phyloP scores from a whole-genome alignment of 257 asterid species.

The Nicotiana knightiana region DNA sequence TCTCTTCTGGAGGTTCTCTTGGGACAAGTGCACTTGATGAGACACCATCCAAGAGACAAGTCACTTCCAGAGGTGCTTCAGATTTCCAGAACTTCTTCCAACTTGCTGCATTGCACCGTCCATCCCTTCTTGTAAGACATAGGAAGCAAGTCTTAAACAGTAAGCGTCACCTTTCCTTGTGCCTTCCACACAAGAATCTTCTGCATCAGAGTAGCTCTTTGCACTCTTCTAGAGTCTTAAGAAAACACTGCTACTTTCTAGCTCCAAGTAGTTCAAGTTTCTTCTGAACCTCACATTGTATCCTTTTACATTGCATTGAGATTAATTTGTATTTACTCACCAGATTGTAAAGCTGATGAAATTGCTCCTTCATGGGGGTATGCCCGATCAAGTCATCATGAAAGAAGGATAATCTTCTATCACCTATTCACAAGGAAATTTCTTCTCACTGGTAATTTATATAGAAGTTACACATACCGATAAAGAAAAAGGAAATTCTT shows the following conservation, averaged over 20 bases:
- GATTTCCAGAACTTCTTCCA: neutral
- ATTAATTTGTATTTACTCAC: neutral
- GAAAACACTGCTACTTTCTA: neutral
- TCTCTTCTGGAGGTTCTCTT: neutral
- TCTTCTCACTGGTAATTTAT: neutral
- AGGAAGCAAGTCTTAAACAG: neutral
- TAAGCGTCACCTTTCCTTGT: neutral
- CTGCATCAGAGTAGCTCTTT: neutral
- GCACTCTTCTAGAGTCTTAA: neutral
- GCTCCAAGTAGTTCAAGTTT: neutral
- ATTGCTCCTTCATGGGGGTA: neutral
- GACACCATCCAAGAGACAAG: neutral
- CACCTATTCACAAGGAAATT: neutral
- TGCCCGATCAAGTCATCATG: neutral
- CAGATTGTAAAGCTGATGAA: neutral
- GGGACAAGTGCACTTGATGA: neutral
- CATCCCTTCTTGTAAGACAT: neutral
- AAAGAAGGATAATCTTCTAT: neutral
- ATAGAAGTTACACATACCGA: neutral
- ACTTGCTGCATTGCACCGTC: neutral
- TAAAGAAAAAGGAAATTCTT: neutral
- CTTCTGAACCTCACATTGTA: neutral
- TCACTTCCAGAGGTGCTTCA: neutral
- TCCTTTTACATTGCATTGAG: neutral
- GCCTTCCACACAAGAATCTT: neutral